Conservation (phyloP, 2,329 filamentous ascomycete genomes). For the Coniochaeta prunicola region DNA sequence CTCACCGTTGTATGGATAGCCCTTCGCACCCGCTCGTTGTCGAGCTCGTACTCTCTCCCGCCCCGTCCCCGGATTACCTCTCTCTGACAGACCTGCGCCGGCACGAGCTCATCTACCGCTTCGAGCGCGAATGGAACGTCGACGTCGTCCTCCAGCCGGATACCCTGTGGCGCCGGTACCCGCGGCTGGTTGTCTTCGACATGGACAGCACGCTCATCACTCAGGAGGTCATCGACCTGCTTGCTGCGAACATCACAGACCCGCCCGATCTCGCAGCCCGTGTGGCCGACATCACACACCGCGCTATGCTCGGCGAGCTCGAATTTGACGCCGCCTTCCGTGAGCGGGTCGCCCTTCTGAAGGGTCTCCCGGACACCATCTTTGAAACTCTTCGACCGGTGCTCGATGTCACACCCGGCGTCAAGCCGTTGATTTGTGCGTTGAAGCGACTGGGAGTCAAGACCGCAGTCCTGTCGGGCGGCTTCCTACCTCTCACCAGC, state of each 20-base stretch:
- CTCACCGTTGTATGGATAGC: constrained; percentile 58
- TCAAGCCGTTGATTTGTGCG: constrained; percentile 63
- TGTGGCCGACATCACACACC: constrained; percentile 83
- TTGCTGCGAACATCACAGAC: constrained; percentile 70
- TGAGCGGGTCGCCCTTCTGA: constrained; percentile 72
- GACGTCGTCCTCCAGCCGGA: constrained; percentile 74
- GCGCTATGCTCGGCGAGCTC: constrained; percentile 92
- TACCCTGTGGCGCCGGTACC: constrained; percentile 67
- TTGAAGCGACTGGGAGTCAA: constrained; percentile 76
- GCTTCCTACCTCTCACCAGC: constrained; percentile 80
- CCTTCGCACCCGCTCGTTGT: constrained; percentile 55
- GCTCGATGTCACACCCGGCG: constrained; percentile 77
- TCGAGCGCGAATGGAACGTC: constrained; percentile 84
- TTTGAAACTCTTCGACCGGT: constrained; percentile 70
- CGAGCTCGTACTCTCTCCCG: constrained; percentile 56
- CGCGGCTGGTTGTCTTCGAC: constrained; percentile 88
- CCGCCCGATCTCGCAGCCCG: constrained; percentile 66
- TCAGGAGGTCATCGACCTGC: constrained; percentile 94
- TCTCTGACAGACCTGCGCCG: constrained; percentile 64
- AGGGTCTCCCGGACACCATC: constrained; percentile 70
- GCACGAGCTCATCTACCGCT: constrained; percentile 74
- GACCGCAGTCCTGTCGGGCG: constrained; percentile 85
- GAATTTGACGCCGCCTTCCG: constrained; percentile 83
- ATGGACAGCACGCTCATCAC: constrained; percentile 98
- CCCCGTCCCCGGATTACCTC: constrained; percentile 55